These are phyloP conservation scores for Areca catechu DNA, from an alignment of 176 grass and related monocot species.

Conservation along the genomic window DNA sequence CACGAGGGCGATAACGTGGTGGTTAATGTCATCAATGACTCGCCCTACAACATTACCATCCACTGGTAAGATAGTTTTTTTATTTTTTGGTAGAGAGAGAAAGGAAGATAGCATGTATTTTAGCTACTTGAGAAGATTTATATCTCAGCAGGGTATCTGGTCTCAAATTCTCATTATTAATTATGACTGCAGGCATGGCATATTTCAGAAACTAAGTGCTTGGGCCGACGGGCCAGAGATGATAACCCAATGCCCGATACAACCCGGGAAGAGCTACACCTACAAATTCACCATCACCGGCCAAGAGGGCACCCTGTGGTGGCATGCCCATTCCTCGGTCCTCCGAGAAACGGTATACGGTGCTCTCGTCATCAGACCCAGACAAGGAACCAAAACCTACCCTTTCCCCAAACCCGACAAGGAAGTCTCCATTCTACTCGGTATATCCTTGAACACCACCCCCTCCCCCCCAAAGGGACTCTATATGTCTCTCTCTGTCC, in stretches of 20 bases:
- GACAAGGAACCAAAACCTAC: conserved; percentile 16
- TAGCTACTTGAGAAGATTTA: too few relatives aligned
- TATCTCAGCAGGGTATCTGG: too few relatives aligned
- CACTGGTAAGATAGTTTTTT: conserved; percentile 35
- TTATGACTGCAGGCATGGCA: conserved; percentile 53
- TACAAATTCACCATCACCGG: conserved; percentile 45
- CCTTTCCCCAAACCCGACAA: conserved; percentile 41
- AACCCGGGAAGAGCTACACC: conserved; percentile 31
- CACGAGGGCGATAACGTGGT: conserved; percentile 40
- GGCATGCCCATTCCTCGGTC: conserved; percentile 55
- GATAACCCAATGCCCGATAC: conserved; percentile 78
- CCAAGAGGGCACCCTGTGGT: conserved; percentile 87
- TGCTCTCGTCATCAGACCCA: conserved; percentile 43
- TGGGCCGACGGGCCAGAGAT: conserved; percentile 75
- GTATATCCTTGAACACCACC: conserved; percentile 8
- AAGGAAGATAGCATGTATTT: too few relatives aligned
- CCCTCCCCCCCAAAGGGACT: too few relatives aligned
- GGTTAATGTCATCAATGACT: conserved; percentile 46
- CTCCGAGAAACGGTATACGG: conserved; percentile 52
- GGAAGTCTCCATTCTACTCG: conserved; percentile 37
- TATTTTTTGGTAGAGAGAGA: too few relatives aligned
- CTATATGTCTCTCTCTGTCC: too few relatives aligned
- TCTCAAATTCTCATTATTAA: not conserved
- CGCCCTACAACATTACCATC: conserved; percentile 43
- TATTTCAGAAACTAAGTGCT: conserved; percentile 42